Evolutionary conservation across 495 filamentous ascomycete genomes (phyloP).

Genomic region (Hypoxylon lenormandii): DNA sequence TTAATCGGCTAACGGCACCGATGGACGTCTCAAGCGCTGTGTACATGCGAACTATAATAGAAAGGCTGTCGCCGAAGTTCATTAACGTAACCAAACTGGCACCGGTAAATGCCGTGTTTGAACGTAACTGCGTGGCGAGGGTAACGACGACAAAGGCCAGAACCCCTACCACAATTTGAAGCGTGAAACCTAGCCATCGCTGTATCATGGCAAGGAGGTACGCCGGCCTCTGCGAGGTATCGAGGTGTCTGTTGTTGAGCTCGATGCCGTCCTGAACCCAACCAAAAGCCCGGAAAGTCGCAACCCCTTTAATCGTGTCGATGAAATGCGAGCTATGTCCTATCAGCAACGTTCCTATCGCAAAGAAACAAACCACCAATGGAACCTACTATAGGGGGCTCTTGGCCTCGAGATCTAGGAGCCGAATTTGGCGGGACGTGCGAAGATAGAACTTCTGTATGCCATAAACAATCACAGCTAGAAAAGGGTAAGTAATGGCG

Average conservation of each 20-base stretch:
- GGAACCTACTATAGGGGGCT: slow-evolving; percentile 47
- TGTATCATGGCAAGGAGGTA: slow-evolving; percentile 63
- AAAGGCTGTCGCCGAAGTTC: slow-evolving; percentile 40
- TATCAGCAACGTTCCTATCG: slow-evolving; percentile 3
- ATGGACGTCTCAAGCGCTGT: slow-evolving; percentile 56
- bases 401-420: slow-evolving; percentile 53
- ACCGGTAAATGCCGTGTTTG: slow-evolving; percentile 65
- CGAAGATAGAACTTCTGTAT: slow-evolving; percentile 71
- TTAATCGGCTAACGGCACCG: slow-evolving; percentile 54
- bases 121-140: slow-evolving; percentile 51
- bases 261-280: slow-evolving; percentile 58
- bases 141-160: slow-evolving; percentile 53
- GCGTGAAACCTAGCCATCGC: slow-evolving; percentile 57
- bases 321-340: slow-evolving; percentile 54
- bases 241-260: slow-evolving; percentile 56
- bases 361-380: not conserved
- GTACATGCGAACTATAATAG: slow-evolving; percentile 45
- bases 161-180: slow-evolving; percentile 56
- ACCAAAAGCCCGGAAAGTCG: slow-evolving; percentile 60
- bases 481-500: slow-evolving; percentile 43
- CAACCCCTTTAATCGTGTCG: slow-evolving; percentile 56
- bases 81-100: slow-evolving; percentile 61
- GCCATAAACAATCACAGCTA: slow-evolving; percentile 57
- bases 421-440: slow-evolving; percentile 69
- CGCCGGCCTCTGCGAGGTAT: slow-evolving; percentile 57